Percentiles rank a stretch among this genome's conserved stretches.
phyloP scores from a whole-genome alignment of 2,329 filamentous ascomycete genomes.

The Penicillium sclerotiorum region DNA sequence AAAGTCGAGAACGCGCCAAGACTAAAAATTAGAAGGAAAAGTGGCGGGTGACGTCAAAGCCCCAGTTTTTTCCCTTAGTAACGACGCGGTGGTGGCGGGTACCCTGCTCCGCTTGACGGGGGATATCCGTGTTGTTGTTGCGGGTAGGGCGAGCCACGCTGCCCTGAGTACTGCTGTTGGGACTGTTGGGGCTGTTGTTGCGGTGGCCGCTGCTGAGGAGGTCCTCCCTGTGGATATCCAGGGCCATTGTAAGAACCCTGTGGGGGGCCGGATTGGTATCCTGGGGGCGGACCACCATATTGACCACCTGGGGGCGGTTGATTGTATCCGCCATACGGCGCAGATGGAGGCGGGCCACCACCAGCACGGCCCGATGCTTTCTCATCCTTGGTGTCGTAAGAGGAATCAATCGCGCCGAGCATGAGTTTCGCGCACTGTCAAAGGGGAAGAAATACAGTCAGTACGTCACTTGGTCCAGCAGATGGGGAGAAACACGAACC shows the following conservation, averaged over 20 bases:
- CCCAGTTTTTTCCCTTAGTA: slow-evolving; percentile 18
- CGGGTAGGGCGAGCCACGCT: slow-evolving; percentile 13
- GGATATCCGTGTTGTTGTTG: slow-evolving; percentile 11
- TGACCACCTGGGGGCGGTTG: slow-evolving; percentile 24
- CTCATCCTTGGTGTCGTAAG: slow-evolving; percentile 68
- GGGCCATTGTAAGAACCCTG: neutral
- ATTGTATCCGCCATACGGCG: slow-evolving; percentile 38
- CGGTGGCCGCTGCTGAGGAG: neutral
- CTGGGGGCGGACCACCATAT: slow-evolving; percentile 3
- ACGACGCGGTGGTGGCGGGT: slow-evolving; percentile 25
- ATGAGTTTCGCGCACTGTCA: slow-evolving; percentile 64
- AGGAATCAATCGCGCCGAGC: slow-evolving; percentile 66
- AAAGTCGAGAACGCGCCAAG: slow-evolving; percentile 6
- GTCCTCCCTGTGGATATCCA: neutral
- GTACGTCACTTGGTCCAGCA: neutral
- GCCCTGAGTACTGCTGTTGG: neutral
- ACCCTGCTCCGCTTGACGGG: slow-evolving; percentile 10
- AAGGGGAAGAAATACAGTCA: neutral
- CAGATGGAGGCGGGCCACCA: slow-evolving; percentile 31
- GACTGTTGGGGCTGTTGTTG: neutral
- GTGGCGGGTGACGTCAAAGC: slow-evolving; percentile 15
- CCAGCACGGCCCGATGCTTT: slow-evolving; percentile 47
- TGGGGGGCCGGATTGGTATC: slow-evolving; percentile 3
- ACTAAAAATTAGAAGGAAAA: neutral
- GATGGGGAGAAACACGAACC: slow-evolving; percentile 38